Base-by-base conservation (phyloP, 1,284 basidiomycete species). In the Papiliotrema flavescens region DNA sequence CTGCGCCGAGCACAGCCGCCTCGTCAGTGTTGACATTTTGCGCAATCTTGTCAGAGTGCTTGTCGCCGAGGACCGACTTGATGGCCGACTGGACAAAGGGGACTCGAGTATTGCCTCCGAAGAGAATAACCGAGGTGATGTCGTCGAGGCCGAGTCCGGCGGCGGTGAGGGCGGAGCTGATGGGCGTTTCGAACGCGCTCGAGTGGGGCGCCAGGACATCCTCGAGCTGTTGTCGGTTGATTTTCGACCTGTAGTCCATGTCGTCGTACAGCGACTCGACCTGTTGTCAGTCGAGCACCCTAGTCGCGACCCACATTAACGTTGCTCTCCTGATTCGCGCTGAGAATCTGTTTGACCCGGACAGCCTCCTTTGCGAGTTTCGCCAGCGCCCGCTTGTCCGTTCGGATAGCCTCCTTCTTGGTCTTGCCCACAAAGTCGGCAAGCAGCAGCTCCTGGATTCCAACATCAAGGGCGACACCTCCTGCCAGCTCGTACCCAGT, bases 1-100 rank as follows among this genome's bases (percentile, higher is more conserved):
- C 96, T 4, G 95, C 94, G 46, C 90, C 93, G 50, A 98, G 84
- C 15, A 97, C 95, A 13, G 89, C 89, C 0, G 93, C 91, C 80
- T 99, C 95, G 73, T 98, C 96, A 0, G 95, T 88, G 71, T 99
- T 98, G 53, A 99, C 90, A 65, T 97, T 97, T 67, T 88, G 82
- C 7, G 92, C 90, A 60, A 96, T 88, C 71, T 88, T 89, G 54
- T 85, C 82, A 45, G 17, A 7, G 28, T 73, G 67, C 40, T 56
- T 85, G 82, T 86, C 84, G 69, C 90, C 90, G 50, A 93, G 87
- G 32, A 84, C 82, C 0, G 82, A 80, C 64, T 84, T 86, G 45
- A 97, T 79, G 13, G 89, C 88, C 11, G 84, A 76, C 73, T 96
- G 93, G 35, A 99, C 85, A 82, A 98, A 87, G 0, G 95, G 96